phyloP scores from a whole-genome alignment of 352 stramenopile species.

The Phytopythium boreale region DNA sequence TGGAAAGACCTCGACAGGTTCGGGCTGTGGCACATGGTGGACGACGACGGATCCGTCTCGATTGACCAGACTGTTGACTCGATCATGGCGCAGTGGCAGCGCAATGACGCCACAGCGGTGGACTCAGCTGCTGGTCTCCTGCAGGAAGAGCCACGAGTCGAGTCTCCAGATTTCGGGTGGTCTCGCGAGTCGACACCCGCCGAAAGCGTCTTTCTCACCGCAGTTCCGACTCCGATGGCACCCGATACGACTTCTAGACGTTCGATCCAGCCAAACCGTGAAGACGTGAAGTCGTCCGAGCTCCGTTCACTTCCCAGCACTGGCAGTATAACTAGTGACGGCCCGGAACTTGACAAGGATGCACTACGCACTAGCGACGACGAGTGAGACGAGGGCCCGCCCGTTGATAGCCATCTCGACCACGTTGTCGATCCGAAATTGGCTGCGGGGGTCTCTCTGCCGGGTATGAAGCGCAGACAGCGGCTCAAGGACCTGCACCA shows the following conservation, averaged over 20 bases:
- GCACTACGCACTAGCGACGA: background rate
- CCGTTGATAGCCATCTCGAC: background rate
- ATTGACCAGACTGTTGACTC: slow-evolving; percentile 48
- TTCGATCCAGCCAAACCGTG: background rate
- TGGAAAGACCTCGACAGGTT: slow-evolving; percentile 56
- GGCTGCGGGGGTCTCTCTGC: slow-evolving; percentile 9
- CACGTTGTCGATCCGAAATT: background rate
- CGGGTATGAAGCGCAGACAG: slow-evolving; percentile 47
- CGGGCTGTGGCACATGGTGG: slow-evolving; percentile 49
- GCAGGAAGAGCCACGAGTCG: background rate
- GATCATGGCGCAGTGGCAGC: slow-evolving; percentile 58
- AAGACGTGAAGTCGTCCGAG: background rate
- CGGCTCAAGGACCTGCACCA: slow-evolving; percentile 58
- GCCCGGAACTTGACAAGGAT: background rate
- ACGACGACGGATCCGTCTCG: slow-evolving; percentile 19
- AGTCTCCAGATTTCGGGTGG: background rate
- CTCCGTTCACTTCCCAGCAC: background rate
- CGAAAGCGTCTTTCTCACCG: background rate
- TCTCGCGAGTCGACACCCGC: background rate
- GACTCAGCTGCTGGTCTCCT: background rate
- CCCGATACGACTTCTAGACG: background rate
- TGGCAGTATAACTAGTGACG: background rate
- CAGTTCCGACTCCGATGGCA: background rate
- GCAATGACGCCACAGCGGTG: background rate
- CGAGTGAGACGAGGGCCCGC: background rate